A percentile compares a stretch with the other conserved stretches of the same genome.
Evolutionary conservation across 192 early-diverging fungal genomes (phyloP).

Genomic region (Podochytrium sp.): DNA sequence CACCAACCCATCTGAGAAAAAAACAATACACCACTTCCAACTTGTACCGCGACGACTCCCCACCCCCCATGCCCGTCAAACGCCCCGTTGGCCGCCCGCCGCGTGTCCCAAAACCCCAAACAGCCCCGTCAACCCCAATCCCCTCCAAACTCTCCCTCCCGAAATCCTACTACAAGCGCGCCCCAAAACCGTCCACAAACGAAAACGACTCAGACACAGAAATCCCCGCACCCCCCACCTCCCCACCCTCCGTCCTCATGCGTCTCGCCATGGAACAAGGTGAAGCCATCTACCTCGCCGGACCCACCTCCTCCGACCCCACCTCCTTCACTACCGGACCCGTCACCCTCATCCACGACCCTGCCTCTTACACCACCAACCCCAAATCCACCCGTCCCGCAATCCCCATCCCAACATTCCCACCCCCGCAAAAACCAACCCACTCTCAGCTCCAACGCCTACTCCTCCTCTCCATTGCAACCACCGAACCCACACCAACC

Average conservation of each 20-base stretch:
- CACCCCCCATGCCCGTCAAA: neutral
- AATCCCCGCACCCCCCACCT: neutral
- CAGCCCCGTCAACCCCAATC: neutral
- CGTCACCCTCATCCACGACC: neutral
- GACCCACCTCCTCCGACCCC: too few species aligned
- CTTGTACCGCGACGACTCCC: too few species aligned
- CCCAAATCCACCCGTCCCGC: neutral
- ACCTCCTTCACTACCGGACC: too few species aligned
- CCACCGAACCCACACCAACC: neutral
- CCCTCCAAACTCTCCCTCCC: neutral
- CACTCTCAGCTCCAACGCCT: conserved; percentile 10
- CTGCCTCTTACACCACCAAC: neutral
- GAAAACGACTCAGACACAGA: neutral
- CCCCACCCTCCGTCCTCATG: conserved; percentile 1
- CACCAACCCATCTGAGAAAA: neutral
- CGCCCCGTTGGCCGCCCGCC: neutral
- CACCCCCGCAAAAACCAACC: neutral
- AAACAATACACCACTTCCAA: too few species aligned
- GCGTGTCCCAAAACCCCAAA: neutral
- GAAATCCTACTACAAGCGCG: neutral
- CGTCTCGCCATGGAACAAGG: conserved; percentile 10
- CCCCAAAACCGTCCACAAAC: neutral
- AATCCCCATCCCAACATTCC: neutral
- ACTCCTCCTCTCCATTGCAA: neutral
- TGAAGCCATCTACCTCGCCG: neutral